phyloP scores from a whole-genome alignment of 2,329 filamentous ascomycete species.

The Dothistroma septosporum region DNA sequence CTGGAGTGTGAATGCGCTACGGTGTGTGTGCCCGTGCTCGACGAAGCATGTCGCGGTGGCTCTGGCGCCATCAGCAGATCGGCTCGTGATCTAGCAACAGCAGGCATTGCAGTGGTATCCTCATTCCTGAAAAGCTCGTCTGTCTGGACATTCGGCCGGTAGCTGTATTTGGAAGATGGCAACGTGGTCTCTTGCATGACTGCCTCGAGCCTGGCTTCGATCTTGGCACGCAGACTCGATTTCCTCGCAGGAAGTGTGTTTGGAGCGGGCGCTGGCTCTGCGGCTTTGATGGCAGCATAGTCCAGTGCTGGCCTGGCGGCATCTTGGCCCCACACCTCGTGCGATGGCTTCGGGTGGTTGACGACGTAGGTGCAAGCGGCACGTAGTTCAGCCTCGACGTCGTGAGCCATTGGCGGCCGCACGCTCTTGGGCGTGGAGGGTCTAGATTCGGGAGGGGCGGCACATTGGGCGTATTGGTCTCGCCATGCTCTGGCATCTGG shows the following conservation, averaged over 20 bases:
- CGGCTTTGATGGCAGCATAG: conserved; percentile 32
- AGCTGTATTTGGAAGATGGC: conserved; percentile 19
- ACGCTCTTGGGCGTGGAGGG: conserved; percentile 42
- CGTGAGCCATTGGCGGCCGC: conserved; percentile 41
- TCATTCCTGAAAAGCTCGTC: conserved; percentile 25
- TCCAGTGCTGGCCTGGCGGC: conserved; percentile 31
- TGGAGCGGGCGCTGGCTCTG: conserved; percentile 5
- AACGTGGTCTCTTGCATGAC: conserved; percentile 7
- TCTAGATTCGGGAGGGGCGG: conserved; percentile 32
- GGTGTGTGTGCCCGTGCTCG: conserved; percentile 19
- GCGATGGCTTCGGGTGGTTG: conserved; percentile 36
- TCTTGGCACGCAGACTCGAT: conserved; percentile 6
- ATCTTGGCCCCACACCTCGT: conserved; percentile 33
- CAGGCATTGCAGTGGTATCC: conserved; percentile 2
- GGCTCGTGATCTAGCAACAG: conserved; percentile 24
- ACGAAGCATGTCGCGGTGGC: conserved; percentile 7
- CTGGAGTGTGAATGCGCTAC: conserved; percentile 20
- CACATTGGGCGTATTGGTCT: conserved; percentile 27
- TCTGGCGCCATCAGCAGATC: conserved; percentile 28
- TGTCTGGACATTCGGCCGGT: conserved; percentile 15
- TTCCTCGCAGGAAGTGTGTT: conserved; percentile 11
- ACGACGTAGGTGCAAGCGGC: conserved; percentile 45
- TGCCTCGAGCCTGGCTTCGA: conserved; percentile 13
- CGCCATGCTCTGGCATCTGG: conserved; percentile 26
- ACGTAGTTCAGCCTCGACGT: conserved; percentile 44